These are phyloP conservation scores for Hibiscus trionum DNA, from an alignment of 345 rosid species.

Conservation along the genomic window DNA sequence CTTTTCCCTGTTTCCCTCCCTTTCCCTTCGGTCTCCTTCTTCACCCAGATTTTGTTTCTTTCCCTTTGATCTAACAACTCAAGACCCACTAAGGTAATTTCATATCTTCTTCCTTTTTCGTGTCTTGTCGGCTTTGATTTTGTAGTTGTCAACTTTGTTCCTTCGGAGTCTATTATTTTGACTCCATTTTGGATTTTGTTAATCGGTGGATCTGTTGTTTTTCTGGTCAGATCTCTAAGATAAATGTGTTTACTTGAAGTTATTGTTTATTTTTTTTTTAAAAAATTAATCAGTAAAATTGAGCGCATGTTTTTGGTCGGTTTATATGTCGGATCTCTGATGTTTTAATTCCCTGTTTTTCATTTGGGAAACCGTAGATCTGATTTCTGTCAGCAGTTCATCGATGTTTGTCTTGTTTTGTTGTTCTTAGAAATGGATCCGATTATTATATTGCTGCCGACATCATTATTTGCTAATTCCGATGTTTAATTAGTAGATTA, in stretches of 20 bases:
- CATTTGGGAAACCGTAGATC: background rate
- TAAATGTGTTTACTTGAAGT: background rate
- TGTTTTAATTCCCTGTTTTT: background rate
- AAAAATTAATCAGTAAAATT: background rate
- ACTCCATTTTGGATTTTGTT: background rate
- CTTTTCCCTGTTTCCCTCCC: background rate
- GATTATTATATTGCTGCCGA: background rate
- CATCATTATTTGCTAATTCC: background rate
- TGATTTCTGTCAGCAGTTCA: background rate
- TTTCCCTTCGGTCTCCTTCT: slow-evolving; percentile 1
- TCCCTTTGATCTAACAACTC: slow-evolving; percentile 1
- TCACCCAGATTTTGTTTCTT: background rate
- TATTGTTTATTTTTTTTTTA: background rate
- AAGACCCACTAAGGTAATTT: slow-evolving; percentile 3
- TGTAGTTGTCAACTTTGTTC: background rate
- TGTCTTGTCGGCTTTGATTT: background rate
- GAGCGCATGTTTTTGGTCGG: background rate
- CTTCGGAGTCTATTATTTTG: background rate
- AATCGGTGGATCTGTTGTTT: background rate
- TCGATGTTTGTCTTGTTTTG: background rate
- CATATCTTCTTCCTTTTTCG: background rate
- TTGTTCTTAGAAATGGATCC: background rate
- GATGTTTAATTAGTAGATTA: background rate
- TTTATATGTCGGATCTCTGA: background rate
- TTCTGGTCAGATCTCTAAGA: background rate